These are phyloP conservation scores for Ceratobasidium sp. DNA, from an alignment of 1,284 basidiomycete genomes.

Conservation along the genomic window DNA sequence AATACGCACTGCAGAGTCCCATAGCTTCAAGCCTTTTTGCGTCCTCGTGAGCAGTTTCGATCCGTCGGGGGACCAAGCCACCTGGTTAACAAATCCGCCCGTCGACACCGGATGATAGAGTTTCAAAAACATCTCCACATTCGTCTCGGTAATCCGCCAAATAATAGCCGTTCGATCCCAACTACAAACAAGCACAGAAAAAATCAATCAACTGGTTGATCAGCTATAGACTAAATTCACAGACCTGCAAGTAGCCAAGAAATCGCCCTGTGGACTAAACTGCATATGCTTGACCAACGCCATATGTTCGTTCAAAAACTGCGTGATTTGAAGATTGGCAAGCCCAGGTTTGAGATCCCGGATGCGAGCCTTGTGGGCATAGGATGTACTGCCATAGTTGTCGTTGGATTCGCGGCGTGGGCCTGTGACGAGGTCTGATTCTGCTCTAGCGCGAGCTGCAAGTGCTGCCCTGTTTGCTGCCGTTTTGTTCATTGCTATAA, in stretches of 20 bases:
- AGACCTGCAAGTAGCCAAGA: constrained; percentile 74
- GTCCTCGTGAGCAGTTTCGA: constrained; percentile 45
- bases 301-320: constrained; percentile 72
- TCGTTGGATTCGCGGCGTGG: constrained; percentile 58
- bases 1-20: constrained; percentile 69
- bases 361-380: constrained; percentile 54
- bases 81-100: constrained; percentile 78
- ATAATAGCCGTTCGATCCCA: constrained; percentile 83
- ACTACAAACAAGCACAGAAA: constrained; percentile 57
- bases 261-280: constrained; percentile 76
- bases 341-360: constrained; percentile 66
- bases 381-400: constrained; percentile 12
- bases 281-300: constrained; percentile 76
- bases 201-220: constrained; percentile 16
- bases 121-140: constrained; percentile 50
- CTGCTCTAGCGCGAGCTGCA: constrained; percentile 55
- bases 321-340: constrained; percentile 66
- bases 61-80: constrained; percentile 67
- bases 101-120: constrained; percentile 68
- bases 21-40: constrained; percentile 77
- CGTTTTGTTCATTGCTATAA: constrained; percentile 31
- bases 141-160: constrained; percentile 67
- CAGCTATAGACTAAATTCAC: constrained; percentile 10
- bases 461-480: not conserved
- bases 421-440: constrained; percentile 45